Conservation (phyloP, 2,329 filamentous ascomycete genomes). For the Aspergillus sp. region DNA sequence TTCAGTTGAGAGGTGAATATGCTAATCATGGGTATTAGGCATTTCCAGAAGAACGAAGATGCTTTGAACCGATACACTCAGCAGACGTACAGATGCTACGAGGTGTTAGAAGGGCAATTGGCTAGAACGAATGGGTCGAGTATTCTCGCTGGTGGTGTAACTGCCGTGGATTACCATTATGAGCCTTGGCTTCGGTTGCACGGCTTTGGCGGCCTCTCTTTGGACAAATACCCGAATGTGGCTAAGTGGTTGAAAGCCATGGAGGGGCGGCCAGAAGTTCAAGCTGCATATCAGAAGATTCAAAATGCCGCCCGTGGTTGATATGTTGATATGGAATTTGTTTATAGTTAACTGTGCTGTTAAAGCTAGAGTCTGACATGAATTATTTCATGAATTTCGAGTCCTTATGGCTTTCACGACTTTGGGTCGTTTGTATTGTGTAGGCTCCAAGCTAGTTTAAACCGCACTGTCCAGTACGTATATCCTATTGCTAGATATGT, state of each 20-base stretch:
- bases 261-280: constrained; percentile 28
- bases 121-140: constrained; percentile 28
- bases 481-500: too few relatives aligned
- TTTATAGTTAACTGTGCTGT: too few relatives aligned
- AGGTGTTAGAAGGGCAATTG: constrained; percentile 34
- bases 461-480: too few relatives aligned
- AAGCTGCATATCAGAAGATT: constrained; percentile 32
- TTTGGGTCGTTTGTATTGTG: too few relatives aligned
- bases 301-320: constrained; percentile 3
- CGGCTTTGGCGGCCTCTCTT: constrained; percentile 28
- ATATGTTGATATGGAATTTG: too few relatives aligned
- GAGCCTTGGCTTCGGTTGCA: constrained; percentile 34
- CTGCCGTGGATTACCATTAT: constrained; percentile 35
- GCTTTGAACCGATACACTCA: constrained; percentile 31
- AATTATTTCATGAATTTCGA: too few relatives aligned
- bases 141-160: constrained; percentile 28
- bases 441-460: too few relatives aligned
- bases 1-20: too few relatives aligned
- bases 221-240: constrained; percentile 34
- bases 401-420: too few relatives aligned
- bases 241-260: constrained; percentile 31
- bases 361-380: too few relatives aligned
- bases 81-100: constrained; percentile 35
- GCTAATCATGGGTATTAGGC: constrained; percentile 16
- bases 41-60: constrained; percentile 37